Evolutionary conservation across 805 yeast species (phyloP), one percentile per base, ranked within the genome.

Genomic region (Kuraishia piskuri): DNA sequence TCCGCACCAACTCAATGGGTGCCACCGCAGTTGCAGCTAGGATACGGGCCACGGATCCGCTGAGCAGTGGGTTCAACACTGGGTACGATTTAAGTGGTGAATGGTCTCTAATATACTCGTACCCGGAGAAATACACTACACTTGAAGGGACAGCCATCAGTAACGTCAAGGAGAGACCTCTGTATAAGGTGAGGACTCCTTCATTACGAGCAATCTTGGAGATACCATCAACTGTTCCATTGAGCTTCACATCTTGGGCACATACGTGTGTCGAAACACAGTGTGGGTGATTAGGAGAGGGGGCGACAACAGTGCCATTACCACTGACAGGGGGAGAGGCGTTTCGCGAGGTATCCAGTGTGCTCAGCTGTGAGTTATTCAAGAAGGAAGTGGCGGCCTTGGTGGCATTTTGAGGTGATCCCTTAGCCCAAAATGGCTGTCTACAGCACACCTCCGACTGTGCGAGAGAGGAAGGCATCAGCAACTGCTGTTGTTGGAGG

Each of bases 71-170:
- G 58, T 88, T 90, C 21, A 82, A 22, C 5, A 69, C 52, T 61
- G 63, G 68, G 61, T 57, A 63, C 1, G 68, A 56, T 7, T 63
- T 61, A 22, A 87, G 60, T 0, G 90, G 84, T 0, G 92, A 83
- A n/a, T 74, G 68, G 61, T 89, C 96, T 59, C 96, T 72, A 49
- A 92, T 71, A 56, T 85, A 80, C 61, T 94, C 99, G 66, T 94
- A 94, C 0, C 97, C 96, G 1, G 95, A 87, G 70, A 90, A 94
- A 67, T 94, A 94, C 5, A 94, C 91, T 56, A 94, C 87, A 60
- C 92, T 94, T 0, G 97, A 79, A 1, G 99, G 99, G 1, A 91
- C 77, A 0, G 97, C 89, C 96, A 94, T 94, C 14, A 86, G 54
- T 20, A 94, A 69, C 0, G 96, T 89, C 26, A 92, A 66, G 0